Base-by-base conservation (phyloP, 441 rosid genomes). In the Geranium incanum region DNA sequence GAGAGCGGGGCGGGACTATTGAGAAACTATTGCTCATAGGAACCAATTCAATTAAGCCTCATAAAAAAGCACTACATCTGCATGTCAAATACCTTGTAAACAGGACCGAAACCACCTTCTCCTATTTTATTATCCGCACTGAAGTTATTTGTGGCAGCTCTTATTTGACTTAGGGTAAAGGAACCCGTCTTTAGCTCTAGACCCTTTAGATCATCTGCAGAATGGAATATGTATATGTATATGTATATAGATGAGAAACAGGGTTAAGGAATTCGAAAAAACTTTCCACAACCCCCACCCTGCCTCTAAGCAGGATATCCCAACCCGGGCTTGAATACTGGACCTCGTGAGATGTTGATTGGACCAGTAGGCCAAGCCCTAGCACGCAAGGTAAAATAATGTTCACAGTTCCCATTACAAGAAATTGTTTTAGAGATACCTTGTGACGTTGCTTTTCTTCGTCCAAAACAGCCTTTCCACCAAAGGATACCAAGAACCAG, bases 51-150 rank as follows among this genome's bases (percentile, higher is more conserved):
- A 41, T 41, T 9, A 41, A 41, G 9, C 48, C 48, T 5, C 6
- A 41, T 41, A 5, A 41, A 41, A 41, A 41, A 9, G 1, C 6
- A 6, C 48, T 41, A 41, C 45, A 39, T 39, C 7, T 39, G 45
- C 45, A 1, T 60, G 8, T 60, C 37, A n/a, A 9, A 19, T 78
- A 81, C 86, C 86, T 78, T 83, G 73, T 79, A 85, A 23, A 85
- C 86, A 33, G 86, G 69, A 45, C 86, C 88, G 70, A 85, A 85
- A 21, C 88, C 88, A 13, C 88, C 88, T 78, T 83, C 88, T 37
- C 88, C 86, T 41, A 85, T 83, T 71, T 83, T 85, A 70, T 80
- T 74, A 18, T 63, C 74, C 23, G 36, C 69, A 65, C 71, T 77
- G 62, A 85, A 83, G 72, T 83, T 77, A 59, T 78, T 74, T 52